A percentile compares a stretch with the other conserved stretches of the same genome.
Conservation (phyloP, 345 rosid genomes). For the Clausena lansium region DNA sequence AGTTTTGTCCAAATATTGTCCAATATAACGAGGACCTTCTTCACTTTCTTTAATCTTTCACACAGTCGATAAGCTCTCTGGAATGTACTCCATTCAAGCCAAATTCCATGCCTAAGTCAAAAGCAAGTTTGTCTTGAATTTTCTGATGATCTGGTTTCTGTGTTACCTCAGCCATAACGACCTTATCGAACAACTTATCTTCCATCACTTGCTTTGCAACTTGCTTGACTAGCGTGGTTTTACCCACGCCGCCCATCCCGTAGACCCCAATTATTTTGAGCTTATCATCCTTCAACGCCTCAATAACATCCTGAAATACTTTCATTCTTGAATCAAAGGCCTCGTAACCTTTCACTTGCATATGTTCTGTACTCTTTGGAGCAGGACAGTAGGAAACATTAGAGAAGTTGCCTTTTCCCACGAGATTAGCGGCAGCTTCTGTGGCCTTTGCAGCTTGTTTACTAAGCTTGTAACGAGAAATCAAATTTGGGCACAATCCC, state of each 20-base stretch:
- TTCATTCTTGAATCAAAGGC: background rate
- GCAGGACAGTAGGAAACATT: background rate
- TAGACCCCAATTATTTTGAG: slow-evolving; percentile 15
- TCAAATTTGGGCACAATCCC: background rate
- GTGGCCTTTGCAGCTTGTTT: background rate
- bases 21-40: background rate
- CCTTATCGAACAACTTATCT: background rate
- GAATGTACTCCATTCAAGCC: background rate
- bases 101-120: slow-evolving; percentile 2
- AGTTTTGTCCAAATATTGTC: slow-evolving; percentile 5
- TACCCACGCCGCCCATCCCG: slow-evolving; percentile 20
- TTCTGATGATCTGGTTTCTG: background rate
- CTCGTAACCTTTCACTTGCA: background rate
- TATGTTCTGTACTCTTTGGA: background rate
- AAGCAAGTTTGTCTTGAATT: slow-evolving; percentile 12
- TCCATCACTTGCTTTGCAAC: background rate
- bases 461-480: background rate
- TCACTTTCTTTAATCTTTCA: background rate
- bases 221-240: slow-evolving; percentile 19
- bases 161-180: background rate
- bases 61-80: background rate
- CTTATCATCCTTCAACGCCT: background rate
- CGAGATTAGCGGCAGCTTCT: background rate
- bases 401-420: background rate
- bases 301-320: background rate